These are phyloP conservation scores for Chrysoporthe austroafricana DNA, from an alignment of 2,329 filamentous ascomycete genomes.

Conservation along the genomic window DNA sequence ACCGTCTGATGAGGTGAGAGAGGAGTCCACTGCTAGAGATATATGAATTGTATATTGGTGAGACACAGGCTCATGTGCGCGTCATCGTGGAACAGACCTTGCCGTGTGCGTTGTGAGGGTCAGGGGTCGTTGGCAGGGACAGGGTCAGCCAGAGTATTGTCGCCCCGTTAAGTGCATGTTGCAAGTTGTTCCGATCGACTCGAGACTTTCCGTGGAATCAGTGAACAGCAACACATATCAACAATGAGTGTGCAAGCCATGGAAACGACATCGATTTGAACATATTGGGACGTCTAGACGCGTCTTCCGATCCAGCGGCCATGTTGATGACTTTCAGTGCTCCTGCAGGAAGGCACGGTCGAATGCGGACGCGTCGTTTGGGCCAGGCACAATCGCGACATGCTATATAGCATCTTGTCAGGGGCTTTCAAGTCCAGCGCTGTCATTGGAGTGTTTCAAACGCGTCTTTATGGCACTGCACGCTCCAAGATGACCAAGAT, in stretches of 20 bases:
- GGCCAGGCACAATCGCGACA: neutral
- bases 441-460: neutral
- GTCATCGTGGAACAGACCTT: constrained; percentile 22
- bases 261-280: neutral
- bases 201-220: neutral
- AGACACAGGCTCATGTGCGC: constrained; percentile 22
- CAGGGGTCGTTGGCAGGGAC: neutral
- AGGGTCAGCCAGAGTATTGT: neutral
- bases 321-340: constrained; percentile 18
- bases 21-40: neutral
- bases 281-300: neutral
- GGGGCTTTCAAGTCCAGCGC: neutral
- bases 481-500: constrained; percentile 53
- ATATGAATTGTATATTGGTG: neutral
- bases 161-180: constrained; percentile 17
- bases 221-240: neutral
- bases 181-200: neutral
- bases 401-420: constrained; percentile 18
- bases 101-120: neutral
- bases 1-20: neutral
- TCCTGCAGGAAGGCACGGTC: constrained; percentile 19
- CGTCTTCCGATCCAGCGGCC: constrained; percentile 13
- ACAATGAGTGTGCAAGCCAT: neutral
- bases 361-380: constrained; percentile 20
- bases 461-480: constrained; percentile 18